phyloP scores from a whole-genome alignment of 2,329 filamentous ascomycete species.

The Ceratocystis eucalypticola region DNA sequence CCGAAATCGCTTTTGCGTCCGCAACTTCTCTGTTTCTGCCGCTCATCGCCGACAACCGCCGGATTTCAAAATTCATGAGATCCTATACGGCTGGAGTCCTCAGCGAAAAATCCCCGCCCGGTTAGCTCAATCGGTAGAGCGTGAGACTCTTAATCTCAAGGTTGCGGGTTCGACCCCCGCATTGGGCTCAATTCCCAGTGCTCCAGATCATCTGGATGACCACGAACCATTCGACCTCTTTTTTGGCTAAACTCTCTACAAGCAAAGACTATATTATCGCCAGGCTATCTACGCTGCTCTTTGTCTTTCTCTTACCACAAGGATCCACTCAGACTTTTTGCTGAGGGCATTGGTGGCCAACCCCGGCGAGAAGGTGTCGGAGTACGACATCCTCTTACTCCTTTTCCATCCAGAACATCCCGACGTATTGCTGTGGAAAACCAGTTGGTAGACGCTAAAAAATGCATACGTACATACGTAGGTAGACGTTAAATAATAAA shows the following conservation, averaged over 20 bases:
- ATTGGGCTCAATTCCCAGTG: constrained; percentile 22
- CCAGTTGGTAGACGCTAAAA: neutral
- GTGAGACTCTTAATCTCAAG: constrained; percentile 52
- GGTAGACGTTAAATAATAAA: neutral
- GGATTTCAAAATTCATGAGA: too few species aligned
- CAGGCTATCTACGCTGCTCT: neutral
- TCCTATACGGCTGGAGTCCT: too few species aligned
- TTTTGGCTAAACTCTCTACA: neutral
- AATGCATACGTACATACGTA: too few species aligned
- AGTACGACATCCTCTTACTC: too few species aligned
- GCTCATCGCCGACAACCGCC: neutral
- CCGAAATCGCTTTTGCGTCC: neutral
- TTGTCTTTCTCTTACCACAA: neutral
- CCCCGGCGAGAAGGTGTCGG: too few species aligned
- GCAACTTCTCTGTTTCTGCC: too few species aligned
- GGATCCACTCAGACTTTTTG: neutral
- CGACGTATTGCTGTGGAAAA: too few species aligned
- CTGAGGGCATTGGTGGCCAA: too few species aligned
- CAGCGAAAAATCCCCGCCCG: constrained; percentile 27
- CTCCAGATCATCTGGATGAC: constrained; percentile 19
- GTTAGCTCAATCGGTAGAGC: constrained; percentile 61
- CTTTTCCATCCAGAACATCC: too few species aligned
- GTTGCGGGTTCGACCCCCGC: constrained; percentile 32
- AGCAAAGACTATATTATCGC: too few species aligned
- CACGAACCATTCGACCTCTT: neutral